A percentile compares a stretch with the other conserved stretches of the same genome.
These are phyloP conservation scores for Mychonastes homosphaera DNA, from an alignment of 139 green algal species.

Conservation along the genomic window DNA sequence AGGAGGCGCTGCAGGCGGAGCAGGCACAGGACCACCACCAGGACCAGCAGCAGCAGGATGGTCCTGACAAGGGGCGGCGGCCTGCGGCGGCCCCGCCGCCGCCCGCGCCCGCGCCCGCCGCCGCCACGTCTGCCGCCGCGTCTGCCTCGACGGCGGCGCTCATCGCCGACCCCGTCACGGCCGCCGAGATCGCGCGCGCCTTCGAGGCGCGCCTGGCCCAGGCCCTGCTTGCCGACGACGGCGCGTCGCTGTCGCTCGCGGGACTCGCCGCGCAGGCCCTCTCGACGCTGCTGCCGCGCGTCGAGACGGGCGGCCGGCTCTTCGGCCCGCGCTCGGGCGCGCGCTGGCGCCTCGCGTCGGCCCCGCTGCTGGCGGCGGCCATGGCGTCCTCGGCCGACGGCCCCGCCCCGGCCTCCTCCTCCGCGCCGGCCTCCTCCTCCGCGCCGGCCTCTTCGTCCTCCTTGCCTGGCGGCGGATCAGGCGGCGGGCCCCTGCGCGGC, in stretches of 20 bases:
- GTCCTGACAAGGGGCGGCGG: background rate
- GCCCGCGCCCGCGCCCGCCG: background rate
- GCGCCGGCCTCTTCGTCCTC: constrained; percentile 22
- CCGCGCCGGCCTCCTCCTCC: constrained; percentile 17
- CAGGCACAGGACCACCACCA: background rate
- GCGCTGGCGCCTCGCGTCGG: constrained; percentile 80
- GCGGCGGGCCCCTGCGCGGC: constrained; percentile 30
- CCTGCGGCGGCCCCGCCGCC: background rate
- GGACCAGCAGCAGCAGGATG: background rate
- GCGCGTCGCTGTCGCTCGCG: constrained; percentile 81
- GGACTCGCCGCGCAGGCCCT: constrained; percentile 78
- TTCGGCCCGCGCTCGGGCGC: constrained; percentile 52
- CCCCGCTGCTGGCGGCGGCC: constrained; percentile 70
- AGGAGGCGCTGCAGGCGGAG: no score
- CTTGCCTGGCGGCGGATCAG: no score
- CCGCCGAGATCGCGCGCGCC: constrained; percentile 63
- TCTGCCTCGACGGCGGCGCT: background rate
- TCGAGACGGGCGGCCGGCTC: constrained; percentile 86
- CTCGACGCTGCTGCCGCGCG: constrained; percentile 79
- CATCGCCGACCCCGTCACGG: constrained; percentile 1
- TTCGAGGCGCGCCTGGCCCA: constrained; percentile 86
- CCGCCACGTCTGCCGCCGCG: background rate
- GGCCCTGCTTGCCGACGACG: constrained; percentile 81
- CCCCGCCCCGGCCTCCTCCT: constrained; percentile 48
- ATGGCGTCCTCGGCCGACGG: constrained; percentile 26